These are phyloP conservation scores for Pythium brassicae DNA, from an alignment of 352 stramenopile species.

Conservation along the genomic window DNA sequence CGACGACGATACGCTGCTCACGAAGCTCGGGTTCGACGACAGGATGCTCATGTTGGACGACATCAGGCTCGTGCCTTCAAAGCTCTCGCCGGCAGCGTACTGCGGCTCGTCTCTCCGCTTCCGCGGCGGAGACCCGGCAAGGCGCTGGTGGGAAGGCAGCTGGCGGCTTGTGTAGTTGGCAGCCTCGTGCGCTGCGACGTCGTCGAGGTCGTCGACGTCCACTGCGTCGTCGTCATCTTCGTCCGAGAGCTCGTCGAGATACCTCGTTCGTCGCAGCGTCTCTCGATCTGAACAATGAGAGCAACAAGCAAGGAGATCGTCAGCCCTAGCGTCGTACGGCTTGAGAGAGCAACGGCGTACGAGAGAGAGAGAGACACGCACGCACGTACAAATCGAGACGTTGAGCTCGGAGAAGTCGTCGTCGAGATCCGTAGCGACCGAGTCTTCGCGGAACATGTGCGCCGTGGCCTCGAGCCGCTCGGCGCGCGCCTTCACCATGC, in stretches of 20 bases:
- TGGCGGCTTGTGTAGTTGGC: not conserved
- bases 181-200: constrained; percentile 1
- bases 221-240: constrained; percentile 12
- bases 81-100: constrained; percentile 13
- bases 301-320: too few species aligned
- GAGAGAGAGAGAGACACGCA: not conserved
- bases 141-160: not conserved
- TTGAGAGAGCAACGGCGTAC: too few species aligned
- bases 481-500: constrained; percentile 20
- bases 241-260: constrained; percentile 23
- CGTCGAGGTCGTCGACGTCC: constrained; percentile 12
- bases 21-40: constrained; percentile 11
- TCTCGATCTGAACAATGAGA: constrained; percentile 6
- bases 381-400: constrained; percentile 12
- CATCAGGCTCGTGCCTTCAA: constrained; percentile 14
- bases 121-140: not conserved
- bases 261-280: constrained; percentile 13
- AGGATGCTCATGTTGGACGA: constrained; percentile 9
- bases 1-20: constrained; percentile 8
- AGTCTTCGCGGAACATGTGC: constrained; percentile 10
- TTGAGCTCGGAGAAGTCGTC: constrained; percentile 12
- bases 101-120: constrained; percentile 9
- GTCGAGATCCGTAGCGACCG: constrained; percentile 3
- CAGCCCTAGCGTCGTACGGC: too few species aligned
- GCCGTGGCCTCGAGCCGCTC: constrained; percentile 14